Base-by-base conservation (phyloP, 805 yeast species). In the Monosporozyma siamensis region DNA sequence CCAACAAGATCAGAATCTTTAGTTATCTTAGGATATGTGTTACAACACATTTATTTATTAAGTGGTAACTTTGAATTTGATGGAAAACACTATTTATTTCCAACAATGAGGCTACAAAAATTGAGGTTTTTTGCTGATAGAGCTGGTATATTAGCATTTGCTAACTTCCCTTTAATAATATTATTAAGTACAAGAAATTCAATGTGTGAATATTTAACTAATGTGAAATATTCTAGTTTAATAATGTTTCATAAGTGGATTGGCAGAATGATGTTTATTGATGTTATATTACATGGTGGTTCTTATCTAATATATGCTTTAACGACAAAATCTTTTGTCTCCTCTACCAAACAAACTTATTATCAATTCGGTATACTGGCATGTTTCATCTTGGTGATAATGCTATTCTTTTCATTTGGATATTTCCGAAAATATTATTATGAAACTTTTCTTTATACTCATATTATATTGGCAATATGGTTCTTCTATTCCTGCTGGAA, bases 131-230 rank as follows among this genome's bases (percentile, higher is more conserved):
- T 63, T 4, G 75, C 72, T 3, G 76, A 72, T 52, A 57, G 77
- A 50, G 58, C 72, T 0, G 78, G 76, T 1, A 72, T 71, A 4
- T 48, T 72, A 22, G 69, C 71, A 12, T 63, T 67, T 49, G 64
- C 65, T 1, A 66, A 66, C 34, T 49, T 79, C 46, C 90, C 92
- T 0, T 49, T 72, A 4, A 53, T 78, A 25, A 67, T 78, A 17
- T 55, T 82, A 27, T 79, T 84, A 56, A 81, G 85, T 6, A 83
- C 87, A 8, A 67, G 94, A 53, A 85, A 82, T 60, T 85, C 81
- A 58, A 67, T 85, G 22, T 60, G 84, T 48, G 74, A 74, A 46
- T 63, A 63, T 52, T 37, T 80, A 4, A 74, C 89, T 0, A 84
- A 85, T 2, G 69, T 86, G 69, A 66, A 77, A 4, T 79, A 74